phyloP scores from a whole-genome alignment of 345 rosid species.

The Erysimum cheiranthoides region DNA sequence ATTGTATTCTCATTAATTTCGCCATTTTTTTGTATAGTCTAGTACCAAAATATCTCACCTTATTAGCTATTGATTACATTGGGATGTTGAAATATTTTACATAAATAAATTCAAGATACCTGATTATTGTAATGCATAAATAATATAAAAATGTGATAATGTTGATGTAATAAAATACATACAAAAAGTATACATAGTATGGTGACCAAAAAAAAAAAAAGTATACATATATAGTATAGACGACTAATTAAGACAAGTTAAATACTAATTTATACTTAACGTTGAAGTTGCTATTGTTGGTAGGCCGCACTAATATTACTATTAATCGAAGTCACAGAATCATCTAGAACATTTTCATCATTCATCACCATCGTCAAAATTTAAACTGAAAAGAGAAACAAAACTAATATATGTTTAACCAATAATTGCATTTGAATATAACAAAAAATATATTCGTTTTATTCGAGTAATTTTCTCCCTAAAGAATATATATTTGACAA shows the following conservation, averaged over 20 bases:
- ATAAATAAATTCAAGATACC: neutral
- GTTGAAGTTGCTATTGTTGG: neutral
- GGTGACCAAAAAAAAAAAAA: too few relatives aligned
- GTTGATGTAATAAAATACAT: neutral
- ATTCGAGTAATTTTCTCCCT: slow-evolving; percentile 13
- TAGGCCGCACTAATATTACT: neutral
- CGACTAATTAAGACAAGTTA: slow-evolving; percentile 6
- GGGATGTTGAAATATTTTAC: neutral
- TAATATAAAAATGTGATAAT: neutral
- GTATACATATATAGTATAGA: neutral
- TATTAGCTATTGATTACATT: neutral
- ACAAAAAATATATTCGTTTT: neutral
- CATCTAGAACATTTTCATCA: slow-evolving; percentile 27
- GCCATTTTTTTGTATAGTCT: neutral
- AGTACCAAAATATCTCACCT: neutral
- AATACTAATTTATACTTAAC: neutral
- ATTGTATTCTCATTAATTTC: slow-evolving; percentile 10
- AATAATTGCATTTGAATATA: slow-evolving; percentile 4
- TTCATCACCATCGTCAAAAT: slow-evolving; percentile 22
- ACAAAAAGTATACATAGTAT: neutral
- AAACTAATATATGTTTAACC: neutral
- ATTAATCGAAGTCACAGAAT: slow-evolving; percentile 14
- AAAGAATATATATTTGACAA: slow-evolving; percentile 42
- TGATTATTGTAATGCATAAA: slow-evolving; percentile 1
- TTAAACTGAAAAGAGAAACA: neutral